Evolutionary conservation across 2,329 filamentous ascomycete species (phyloP).

Genomic region (Diaporthe sp.): DNA sequence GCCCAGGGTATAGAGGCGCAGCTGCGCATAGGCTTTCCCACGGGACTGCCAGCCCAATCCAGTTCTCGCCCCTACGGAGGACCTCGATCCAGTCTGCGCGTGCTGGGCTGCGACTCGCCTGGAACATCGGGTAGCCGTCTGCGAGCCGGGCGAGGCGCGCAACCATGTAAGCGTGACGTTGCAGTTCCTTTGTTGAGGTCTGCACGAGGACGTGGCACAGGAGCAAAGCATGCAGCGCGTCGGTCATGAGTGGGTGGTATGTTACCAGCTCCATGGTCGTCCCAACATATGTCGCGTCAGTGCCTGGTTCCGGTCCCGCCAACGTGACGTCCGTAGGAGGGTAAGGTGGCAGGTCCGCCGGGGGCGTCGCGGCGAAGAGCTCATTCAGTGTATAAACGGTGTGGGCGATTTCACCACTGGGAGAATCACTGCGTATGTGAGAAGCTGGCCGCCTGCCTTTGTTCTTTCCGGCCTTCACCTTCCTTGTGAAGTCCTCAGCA

Average conservation of each 20-base stretch:
- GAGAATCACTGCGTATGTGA: conserved; percentile 42
- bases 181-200: conserved; percentile 82
- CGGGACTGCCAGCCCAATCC: conserved; percentile 73
- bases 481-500: conserved; percentile 69
- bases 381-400: conserved; percentile 65
- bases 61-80: conserved; percentile 76
- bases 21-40: conserved; percentile 82
- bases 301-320: conserved; percentile 47
- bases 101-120: conserved; percentile 78
- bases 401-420: conserved; percentile 50
- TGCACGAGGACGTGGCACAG: conserved; percentile 85
- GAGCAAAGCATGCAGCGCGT: conserved; percentile 83
- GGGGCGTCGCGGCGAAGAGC: conserved; percentile 79
- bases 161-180: conserved; percentile 86
- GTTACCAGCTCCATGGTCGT: conserved; percentile 74
- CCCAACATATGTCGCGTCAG: conserved; percentile 51
- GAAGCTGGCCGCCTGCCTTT: conserved; percentile 57
- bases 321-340: conserved; percentile 62
- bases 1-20: conserved; percentile 58
- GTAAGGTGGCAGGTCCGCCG: conserved; percentile 76
- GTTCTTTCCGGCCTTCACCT: conserved; percentile 70
- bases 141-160: conserved; percentile 80
- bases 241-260: conserved; percentile 84
- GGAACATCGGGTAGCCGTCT: conserved; percentile 86
- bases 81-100: conserved; percentile 87